Evolutionary conservation across 345 rosid genomes (phyloP).

Genomic region (Brassica carinata): DNA sequence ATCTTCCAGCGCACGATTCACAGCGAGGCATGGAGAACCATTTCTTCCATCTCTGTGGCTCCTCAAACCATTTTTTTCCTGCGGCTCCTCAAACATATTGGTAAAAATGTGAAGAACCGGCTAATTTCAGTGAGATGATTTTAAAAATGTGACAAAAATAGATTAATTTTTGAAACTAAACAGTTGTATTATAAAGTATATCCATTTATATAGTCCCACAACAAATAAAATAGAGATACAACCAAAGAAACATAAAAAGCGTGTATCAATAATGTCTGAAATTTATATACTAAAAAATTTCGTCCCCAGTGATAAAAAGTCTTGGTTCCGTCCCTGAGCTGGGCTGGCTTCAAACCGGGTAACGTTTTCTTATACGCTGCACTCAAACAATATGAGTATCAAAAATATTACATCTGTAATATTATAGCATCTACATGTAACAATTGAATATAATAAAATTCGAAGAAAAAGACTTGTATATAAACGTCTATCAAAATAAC

Average conservation of each 20-base stretch:
- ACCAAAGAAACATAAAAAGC: background rate
- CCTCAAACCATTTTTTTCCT: background rate
- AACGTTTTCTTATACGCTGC: background rate
- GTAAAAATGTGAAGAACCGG: background rate
- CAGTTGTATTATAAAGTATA: background rate
- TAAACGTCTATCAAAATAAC: background rate
- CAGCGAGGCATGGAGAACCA: background rate
- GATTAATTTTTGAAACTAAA: background rate
- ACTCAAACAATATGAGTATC: background rate
- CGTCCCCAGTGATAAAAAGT: background rate
- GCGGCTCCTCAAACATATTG: background rate
- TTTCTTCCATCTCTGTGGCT: background rate
- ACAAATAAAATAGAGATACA: background rate
- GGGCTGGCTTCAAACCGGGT: background rate
- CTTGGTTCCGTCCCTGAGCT: background rate
- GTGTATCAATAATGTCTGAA: background rate
- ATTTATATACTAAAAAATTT: background rate
- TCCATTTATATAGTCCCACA: background rate
- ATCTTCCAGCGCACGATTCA: background rate
- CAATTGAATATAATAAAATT: background rate
- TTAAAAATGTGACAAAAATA: background rate
- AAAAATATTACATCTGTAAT: background rate
- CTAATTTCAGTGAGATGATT: background rate
- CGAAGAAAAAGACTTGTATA: background rate
- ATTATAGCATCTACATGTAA: background rate